Evolutionary conservation across 2,329 filamentous ascomycete genomes (phyloP).

Genomic region (Emericellopsis cladophorae): DNA sequence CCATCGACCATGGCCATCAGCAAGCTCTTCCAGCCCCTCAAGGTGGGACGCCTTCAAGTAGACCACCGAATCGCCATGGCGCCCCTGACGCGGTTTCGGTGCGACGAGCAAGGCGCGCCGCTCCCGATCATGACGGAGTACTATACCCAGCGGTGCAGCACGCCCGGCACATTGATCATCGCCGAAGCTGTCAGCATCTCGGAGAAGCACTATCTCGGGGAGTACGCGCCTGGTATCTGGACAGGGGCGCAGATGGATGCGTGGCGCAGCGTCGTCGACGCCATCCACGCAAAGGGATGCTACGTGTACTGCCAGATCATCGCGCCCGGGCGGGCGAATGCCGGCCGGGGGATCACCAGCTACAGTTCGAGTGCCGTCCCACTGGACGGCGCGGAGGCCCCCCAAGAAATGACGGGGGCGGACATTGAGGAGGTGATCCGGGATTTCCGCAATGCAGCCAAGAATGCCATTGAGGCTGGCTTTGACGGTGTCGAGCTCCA

Average conservation of each 20-base stretch:
- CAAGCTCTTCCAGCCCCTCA: conserved; percentile 18
- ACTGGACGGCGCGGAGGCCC: background rate
- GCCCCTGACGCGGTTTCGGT: conserved; percentile 39
- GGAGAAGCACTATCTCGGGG: conserved; percentile 23
- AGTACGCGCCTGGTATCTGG: conserved; percentile 41
- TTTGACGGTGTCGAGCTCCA: conserved; percentile 32
- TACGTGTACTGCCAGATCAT: conserved; percentile 52
- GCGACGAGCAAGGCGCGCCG: conserved; percentile 27
- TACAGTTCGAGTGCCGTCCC: background rate
- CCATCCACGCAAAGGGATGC: conserved; percentile 47
- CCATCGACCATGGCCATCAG: too few species aligned
- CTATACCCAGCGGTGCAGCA: conserved; percentile 27
- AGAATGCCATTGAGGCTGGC: conserved; percentile 37
- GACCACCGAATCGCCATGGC: conserved; percentile 37
- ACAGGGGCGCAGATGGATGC: conserved; percentile 36
- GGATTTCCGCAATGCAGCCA: conserved; percentile 16
- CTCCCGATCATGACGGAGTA: conserved; percentile 26
- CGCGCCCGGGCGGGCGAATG: conserved; percentile 23
- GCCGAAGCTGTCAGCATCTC: conserved; percentile 14
- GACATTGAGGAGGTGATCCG: conserved; percentile 23
- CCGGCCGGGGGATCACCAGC: conserved; percentile 7
- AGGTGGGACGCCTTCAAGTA: conserved; percentile 29
- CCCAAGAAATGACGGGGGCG: conserved; percentile 21
- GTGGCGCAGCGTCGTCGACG: conserved; percentile 47
- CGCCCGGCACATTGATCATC: conserved; percentile 27